phyloP scores from a whole-genome alignment of 306 rosid genomes.

The Aeschynomene evenia region DNA sequence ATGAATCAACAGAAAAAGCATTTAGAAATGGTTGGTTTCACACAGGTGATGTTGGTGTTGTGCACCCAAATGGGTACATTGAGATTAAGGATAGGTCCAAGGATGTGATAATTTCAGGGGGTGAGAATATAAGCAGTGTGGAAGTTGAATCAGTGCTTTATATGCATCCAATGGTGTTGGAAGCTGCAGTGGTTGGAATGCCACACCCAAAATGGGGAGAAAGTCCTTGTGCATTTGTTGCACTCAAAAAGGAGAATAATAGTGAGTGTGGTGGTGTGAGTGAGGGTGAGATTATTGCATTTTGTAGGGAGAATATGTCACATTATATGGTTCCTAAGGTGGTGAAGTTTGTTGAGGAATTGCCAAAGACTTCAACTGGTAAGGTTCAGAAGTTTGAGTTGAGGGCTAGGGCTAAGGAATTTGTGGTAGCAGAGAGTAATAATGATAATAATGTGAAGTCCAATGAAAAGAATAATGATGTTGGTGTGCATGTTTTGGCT shows the following conservation, averaged over 20 bases:
- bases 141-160: slow-evolving; percentile 58
- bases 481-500: slow-evolving; percentile 18
- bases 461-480: background rate
- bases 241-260: slow-evolving; percentile 5
- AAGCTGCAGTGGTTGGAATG: slow-evolving; percentile 76
- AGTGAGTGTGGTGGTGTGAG: background rate
- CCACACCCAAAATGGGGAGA: slow-evolving; percentile 72
- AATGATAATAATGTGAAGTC: background rate
- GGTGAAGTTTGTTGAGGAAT: slow-evolving; percentile 27
- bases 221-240: slow-evolving; percentile 67
- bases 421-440: background rate
- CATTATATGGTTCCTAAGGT: slow-evolving; percentile 33
- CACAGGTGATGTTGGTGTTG: slow-evolving; percentile 68
- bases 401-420: slow-evolving; percentile 12
- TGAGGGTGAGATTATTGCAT: slow-evolving; percentile 18
- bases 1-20: slow-evolving; percentile 38
- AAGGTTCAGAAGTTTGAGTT: slow-evolving; percentile 36
- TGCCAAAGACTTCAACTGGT: slow-evolving; percentile 37
- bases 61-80: slow-evolving; percentile 59
- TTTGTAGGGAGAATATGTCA: slow-evolving; percentile 27
- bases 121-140: slow-evolving; percentile 70
- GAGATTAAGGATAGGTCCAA: slow-evolving; percentile 73
- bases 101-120: slow-evolving; percentile 73
- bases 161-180: slow-evolving; percentile 50
- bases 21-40: slow-evolving; percentile 60